Conservation (phyloP, 106 monocot genomes). For the Dactylorhiza incarnata region DNA sequence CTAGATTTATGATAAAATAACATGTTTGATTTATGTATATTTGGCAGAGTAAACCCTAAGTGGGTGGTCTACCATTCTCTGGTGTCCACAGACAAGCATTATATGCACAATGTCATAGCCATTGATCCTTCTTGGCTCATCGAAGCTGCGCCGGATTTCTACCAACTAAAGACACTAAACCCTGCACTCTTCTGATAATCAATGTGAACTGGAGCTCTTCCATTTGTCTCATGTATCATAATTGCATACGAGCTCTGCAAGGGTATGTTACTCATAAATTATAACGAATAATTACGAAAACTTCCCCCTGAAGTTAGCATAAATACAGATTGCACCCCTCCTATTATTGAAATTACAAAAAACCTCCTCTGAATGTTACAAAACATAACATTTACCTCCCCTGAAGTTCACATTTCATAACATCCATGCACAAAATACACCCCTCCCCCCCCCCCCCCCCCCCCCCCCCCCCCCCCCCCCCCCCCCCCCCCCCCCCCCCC, state of each 20-base stretch:
- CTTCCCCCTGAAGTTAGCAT: no score
- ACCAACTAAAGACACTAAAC: conserved; percentile 54
- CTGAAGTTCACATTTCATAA: no score
- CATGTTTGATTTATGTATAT: background rate
- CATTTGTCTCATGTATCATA: background rate
- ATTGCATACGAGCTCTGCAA: background rate
- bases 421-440: no score
- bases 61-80: conserved; percentile 92
- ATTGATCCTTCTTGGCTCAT: conserved; percentile 91
- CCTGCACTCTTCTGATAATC: conserved; percentile 34
- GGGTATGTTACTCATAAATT: background rate
- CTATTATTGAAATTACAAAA: no score
- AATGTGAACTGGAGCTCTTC: background rate
- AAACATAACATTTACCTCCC: no score
- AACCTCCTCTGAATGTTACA: no score
- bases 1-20: background rate
- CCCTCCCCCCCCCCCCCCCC: no score
- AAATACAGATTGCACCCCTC: no score
- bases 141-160: conserved; percentile 91
- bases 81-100: conserved; percentile 90
- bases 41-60: conserved; percentile 88
- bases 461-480: no score
- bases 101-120: conserved; percentile 88
- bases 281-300: background rate
- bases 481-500: no score